Conservation (phyloP, 2,329 filamentous ascomycete genomes). For the Reticulascus tulasneorum region DNA sequence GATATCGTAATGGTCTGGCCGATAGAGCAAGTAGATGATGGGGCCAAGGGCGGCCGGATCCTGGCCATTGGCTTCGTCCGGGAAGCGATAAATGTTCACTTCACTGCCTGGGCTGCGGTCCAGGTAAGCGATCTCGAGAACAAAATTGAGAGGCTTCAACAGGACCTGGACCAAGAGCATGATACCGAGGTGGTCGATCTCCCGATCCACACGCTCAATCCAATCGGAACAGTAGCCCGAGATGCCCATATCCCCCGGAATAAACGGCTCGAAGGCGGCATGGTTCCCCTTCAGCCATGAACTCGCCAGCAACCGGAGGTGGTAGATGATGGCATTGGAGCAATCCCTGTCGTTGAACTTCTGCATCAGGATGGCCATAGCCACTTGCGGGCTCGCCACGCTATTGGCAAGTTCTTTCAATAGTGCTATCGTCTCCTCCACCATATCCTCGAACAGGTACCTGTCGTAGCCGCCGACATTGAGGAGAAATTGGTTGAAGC, state of each 20-base stretch:
- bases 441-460: constrained; percentile 77
- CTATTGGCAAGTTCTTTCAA: constrained; percentile 59
- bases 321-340: constrained; percentile 78
- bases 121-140: constrained; percentile 85
- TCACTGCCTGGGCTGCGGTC: constrained; percentile 76
- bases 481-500: constrained; percentile 66
- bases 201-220: constrained; percentile 71
- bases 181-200: constrained; percentile 90
- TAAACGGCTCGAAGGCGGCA: constrained; percentile 67
- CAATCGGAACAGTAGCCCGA: constrained; percentile 64
- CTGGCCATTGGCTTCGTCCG: constrained; percentile 46
- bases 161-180: constrained; percentile 73
- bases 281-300: constrained; percentile 77
- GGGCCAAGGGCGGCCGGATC: constrained; percentile 40
- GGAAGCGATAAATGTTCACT: constrained; percentile 69
- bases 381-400: constrained; percentile 56
- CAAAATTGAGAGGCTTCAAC: constrained; percentile 72
- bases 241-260: constrained; percentile 55
- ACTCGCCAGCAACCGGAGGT: constrained; percentile 75
- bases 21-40: constrained; percentile 59
- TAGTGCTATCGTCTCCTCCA: constrained; percentile 67
- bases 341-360: constrained; percentile 69
- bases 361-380: constrained; percentile 50
- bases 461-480: constrained; percentile 67
- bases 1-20: constrained; percentile 87